Conservation (phyloP, 2,329 filamentous ascomycete species). For the Elsinoe batatas region DNA sequence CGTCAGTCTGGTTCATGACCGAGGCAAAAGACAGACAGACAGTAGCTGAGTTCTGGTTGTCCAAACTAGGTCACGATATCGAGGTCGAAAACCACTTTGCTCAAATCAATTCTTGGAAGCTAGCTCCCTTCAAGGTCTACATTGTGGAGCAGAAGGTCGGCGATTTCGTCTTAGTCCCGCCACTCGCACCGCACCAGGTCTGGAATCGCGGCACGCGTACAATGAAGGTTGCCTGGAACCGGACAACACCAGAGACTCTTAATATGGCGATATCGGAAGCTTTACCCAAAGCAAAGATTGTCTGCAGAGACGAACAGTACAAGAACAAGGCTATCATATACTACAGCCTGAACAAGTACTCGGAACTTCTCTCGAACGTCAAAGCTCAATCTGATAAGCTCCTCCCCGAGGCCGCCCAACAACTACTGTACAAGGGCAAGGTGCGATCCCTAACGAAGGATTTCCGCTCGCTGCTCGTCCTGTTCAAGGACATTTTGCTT, state of each 20-base stretch:
- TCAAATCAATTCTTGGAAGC: conserved; percentile 90
- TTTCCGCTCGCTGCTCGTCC: conserved; percentile 66
- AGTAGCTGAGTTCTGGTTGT: conserved; percentile 88
- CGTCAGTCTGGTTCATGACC: conserved; percentile 98
- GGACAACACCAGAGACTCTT: conserved; percentile 84
- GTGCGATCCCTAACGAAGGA: conserved; percentile 67
- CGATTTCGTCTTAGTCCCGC: conserved; percentile 88
- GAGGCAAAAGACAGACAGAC: conserved; percentile 84
- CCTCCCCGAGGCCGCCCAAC: conserved; percentile 22
- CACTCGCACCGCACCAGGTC: conserved; percentile 89
- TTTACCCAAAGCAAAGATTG: conserved; percentile 75
- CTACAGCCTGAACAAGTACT: conserved; percentile 75
- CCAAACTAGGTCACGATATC: conserved; percentile 87
- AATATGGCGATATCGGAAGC: conserved; percentile 79
- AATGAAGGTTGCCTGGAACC: conserved; percentile 97
- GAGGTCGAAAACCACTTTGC: conserved; percentile 97
- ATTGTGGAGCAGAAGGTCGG: conserved; percentile 83
- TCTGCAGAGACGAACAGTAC: conserved; percentile 96
- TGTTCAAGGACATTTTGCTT: conserved; percentile 70
- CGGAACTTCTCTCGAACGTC: conserved; percentile 47
- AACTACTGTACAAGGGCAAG: conserved; percentile 35
- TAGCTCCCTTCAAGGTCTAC: conserved; percentile 85
- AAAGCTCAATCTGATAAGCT: conserved; percentile 37
- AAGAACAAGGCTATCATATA: conserved; percentile 97
- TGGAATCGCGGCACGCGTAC: conserved; percentile 96